These are phyloP conservation scores for Sesbania bispinosa DNA, from an alignment of 306 rosid species.

Conservation along the genomic window DNA sequence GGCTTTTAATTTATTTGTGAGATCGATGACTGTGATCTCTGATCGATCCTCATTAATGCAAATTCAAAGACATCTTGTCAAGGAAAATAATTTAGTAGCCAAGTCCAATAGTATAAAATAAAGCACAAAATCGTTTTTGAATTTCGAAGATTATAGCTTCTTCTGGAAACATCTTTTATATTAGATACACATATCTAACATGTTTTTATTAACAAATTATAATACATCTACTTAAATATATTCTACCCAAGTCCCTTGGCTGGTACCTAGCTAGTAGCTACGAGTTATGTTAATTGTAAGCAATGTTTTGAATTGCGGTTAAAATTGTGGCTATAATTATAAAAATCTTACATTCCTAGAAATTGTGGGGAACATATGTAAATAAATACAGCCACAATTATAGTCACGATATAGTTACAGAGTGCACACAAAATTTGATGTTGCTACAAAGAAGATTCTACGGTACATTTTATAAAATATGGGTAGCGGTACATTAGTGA, in stretches of 20 bases:
- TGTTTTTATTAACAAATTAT: neutral
- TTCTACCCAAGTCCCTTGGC: neutral
- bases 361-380: too few relatives aligned
- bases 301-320: neutral
- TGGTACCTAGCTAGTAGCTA: neutral
- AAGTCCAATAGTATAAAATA: too few relatives aligned
- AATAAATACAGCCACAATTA: too few relatives aligned
- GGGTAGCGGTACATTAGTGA: too few relatives aligned
- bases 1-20: constrained; percentile 28
- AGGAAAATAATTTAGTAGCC: neutral
- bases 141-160: neutral
- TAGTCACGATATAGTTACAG: too few relatives aligned
- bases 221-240: neutral
- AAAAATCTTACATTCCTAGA: too few relatives aligned
- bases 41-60: constrained; percentile 14
- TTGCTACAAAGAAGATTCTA: too few relatives aligned
- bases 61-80: constrained; percentile 3
- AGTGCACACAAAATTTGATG: too few relatives aligned
- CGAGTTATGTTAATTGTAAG: neutral
- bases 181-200: neutral
- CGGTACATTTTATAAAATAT: too few relatives aligned
- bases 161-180: neutral
- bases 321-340: too few relatives aligned
- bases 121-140: neutral
- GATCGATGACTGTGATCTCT: constrained; percentile 6